Conservation (phyloP, 768 basidiomycete genomes). For the Psilocybe azurescens region DNA sequence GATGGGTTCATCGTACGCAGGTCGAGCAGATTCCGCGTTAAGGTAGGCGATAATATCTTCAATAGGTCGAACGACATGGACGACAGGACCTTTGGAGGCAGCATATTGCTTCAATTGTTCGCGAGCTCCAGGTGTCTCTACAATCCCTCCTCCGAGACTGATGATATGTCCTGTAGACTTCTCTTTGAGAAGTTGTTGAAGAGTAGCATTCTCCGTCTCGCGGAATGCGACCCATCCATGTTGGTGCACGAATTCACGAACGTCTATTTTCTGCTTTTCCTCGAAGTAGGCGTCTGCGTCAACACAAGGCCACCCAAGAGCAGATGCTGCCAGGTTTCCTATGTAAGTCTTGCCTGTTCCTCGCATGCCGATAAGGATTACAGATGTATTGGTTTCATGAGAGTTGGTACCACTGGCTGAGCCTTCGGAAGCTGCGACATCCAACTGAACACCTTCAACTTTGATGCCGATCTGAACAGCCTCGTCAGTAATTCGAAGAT, state of each 20-base stretch:
- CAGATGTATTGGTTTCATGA: slow-evolving; percentile 52
- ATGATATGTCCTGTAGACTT: slow-evolving; percentile 70
- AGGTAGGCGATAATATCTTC: slow-evolving; percentile 86
- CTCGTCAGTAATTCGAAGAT: neutral
- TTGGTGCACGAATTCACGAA: slow-evolving; percentile 79
- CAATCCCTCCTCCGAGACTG: slow-evolving; percentile 93
- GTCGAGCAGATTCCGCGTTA: slow-evolving; percentile 73
- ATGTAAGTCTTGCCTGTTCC: slow-evolving; percentile 95
- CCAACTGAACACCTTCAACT: slow-evolving; percentile 84
- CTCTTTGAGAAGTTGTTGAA: slow-evolving; percentile 70
- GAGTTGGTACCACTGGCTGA: slow-evolving; percentile 45
- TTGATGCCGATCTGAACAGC: slow-evolving; percentile 93
- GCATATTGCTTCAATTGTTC: slow-evolving; percentile 73
- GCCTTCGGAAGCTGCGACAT: slow-evolving; percentile 41
- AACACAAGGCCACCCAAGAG: slow-evolving; percentile 72
- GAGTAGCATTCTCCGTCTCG: slow-evolving; percentile 69
- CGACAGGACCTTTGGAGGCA: slow-evolving; percentile 68
- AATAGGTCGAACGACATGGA: slow-evolving; percentile 82
- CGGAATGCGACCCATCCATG: slow-evolving; percentile 94
- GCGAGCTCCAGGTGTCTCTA: slow-evolving; percentile 82
- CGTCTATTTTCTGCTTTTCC: slow-evolving; percentile 58
- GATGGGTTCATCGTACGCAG: slow-evolving; percentile 88
- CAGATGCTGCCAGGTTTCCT: slow-evolving; percentile 74
- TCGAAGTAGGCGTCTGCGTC: slow-evolving; percentile 89
- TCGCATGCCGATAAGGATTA: slow-evolving; percentile 93